These are phyloP conservation scores for Sphaerulina musiva DNA, from an alignment of 2,329 filamentous ascomycete species.

Conservation along the genomic window DNA sequence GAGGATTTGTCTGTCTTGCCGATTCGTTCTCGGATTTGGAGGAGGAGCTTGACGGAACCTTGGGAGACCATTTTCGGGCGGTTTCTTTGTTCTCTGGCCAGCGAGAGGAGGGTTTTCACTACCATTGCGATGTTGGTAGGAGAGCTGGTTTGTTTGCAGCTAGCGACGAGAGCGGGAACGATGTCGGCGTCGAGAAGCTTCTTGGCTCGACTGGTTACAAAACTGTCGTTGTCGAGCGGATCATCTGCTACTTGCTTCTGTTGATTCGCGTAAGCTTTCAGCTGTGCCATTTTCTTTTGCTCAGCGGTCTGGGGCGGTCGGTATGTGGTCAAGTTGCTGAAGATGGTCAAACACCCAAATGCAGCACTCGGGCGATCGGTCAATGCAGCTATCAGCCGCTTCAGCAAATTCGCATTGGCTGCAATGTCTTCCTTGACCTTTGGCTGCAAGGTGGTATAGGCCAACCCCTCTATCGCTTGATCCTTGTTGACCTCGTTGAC, in stretches of 20 bases:
- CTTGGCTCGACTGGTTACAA: conserved; percentile 69
- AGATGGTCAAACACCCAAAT: conserved; percentile 79
- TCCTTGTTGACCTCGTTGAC: conserved; percentile 41
- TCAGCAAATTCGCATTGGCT: conserved; percentile 61
- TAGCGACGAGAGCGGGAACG: conserved; percentile 66
- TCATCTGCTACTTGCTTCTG: conserved; percentile 58
- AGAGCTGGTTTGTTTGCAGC: conserved; percentile 41
- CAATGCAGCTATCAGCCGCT: conserved; percentile 60
- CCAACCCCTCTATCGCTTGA: conserved; percentile 79
- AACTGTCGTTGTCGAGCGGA: conserved; percentile 66
- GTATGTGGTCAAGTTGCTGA: conserved; percentile 79
- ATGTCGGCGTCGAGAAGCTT: conserved; percentile 71
- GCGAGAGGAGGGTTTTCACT: conserved; percentile 67
- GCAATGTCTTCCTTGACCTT: conserved; percentile 76
- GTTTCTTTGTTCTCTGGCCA: conserved; percentile 67
- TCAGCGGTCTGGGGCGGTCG: conserved; percentile 74
- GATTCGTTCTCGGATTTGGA: conserved; percentile 62
- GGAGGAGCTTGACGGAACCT: conserved; percentile 79
- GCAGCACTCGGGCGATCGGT: conserved; percentile 45
- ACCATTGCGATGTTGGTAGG: conserved; percentile 64
- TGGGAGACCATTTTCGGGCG: conserved; percentile 82
- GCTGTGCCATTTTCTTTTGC: conserved; percentile 81
- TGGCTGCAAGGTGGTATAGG: conserved; percentile 81
- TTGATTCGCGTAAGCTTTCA: conserved; percentile 90
- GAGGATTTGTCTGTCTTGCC: conserved; percentile 43